Conservation (phyloP, 176 grass and related monocot species). For the Musa itinerans region DNA sequence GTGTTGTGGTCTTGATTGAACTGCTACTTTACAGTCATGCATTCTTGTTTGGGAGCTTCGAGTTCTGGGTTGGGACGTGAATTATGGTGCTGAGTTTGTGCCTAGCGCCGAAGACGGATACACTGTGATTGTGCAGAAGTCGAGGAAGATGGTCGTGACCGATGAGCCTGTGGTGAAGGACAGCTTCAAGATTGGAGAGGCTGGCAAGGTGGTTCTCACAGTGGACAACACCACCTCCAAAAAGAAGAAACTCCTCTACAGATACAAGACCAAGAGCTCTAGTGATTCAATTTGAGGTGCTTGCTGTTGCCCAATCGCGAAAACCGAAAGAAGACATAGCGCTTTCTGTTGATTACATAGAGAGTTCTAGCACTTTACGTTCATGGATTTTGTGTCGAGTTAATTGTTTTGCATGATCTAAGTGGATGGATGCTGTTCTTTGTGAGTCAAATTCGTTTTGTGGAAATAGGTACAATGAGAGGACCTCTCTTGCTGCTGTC, state of each 20-base stretch:
- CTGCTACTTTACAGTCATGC: background rate
- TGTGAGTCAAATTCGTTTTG: background rate
- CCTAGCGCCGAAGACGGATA: slow-evolving; percentile 9
- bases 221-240: slow-evolving; percentile 23
- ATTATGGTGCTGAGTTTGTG: slow-evolving; percentile 14
- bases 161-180: slow-evolving; percentile 13
- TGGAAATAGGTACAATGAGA: background rate
- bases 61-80: slow-evolving; percentile 17
- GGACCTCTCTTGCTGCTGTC: background rate
- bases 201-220: slow-evolving; percentile 22
- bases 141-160: background rate
- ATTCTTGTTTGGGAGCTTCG: slow-evolving; percentile 15
- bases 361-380: too few species aligned
- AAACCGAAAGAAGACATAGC: too few species aligned
- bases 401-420: background rate
- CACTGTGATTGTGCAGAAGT: slow-evolving; percentile 18
- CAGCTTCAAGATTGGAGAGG: slow-evolving; percentile 13
- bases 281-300: background rate
- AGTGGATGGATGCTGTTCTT: background rate
- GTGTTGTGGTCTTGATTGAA: background rate
- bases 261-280: slow-evolving; percentile 20
- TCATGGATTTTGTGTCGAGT: background rate
- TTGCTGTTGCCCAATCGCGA: too few species aligned
- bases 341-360: too few species aligned
- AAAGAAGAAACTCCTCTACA: slow-evolving; percentile 24